Evolutionary conservation across 164 flowering plant species (phyloP).

Genomic region (Magnolia officinalis): DNA sequence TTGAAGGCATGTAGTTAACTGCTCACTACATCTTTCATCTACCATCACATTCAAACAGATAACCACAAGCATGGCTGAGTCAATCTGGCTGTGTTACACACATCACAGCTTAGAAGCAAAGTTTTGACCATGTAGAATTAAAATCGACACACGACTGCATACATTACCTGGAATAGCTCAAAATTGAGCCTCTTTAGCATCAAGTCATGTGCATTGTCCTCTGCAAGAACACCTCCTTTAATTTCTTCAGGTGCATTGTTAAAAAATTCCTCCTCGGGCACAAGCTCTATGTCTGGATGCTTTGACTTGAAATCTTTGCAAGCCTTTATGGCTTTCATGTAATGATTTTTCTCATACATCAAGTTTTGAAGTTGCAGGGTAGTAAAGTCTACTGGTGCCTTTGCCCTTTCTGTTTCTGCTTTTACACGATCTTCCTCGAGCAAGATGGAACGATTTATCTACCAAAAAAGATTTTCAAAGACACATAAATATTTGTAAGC

Average conservation of each 20-base stretch:
- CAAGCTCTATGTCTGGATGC: conserved; percentile 90
- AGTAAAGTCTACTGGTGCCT: conserved; percentile 87
- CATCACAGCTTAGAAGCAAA: not conserved
- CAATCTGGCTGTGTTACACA: not conserved
- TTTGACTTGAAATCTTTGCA: conserved; percentile 94
- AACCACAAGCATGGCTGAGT: not conserved
- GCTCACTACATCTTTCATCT: too few relatives aligned
- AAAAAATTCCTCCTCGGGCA: conserved; percentile 76
- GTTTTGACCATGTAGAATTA: not conserved
- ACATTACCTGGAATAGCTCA: conserved; percentile 80
- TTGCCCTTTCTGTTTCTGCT: conserved; percentile 85
- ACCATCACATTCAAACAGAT: not conserved
- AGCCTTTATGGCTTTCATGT: conserved; percentile 88
- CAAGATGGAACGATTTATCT: conserved; percentile 82
- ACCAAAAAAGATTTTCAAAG: conserved; percentile 8
- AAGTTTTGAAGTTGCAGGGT: conserved; percentile 92
- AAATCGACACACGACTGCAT: not conserved
- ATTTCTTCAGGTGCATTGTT: conserved; percentile 74
- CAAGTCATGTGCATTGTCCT: conserved; percentile 64
- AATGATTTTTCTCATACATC: conserved; percentile 95
- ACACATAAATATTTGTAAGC: not conserved
- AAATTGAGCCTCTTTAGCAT: conserved; percentile 87
- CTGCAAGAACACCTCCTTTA: conserved; percentile 39
- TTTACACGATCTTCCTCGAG: conserved; percentile 84
- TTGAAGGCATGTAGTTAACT: not conserved